Base-by-base conservation (phyloP, 2,329 filamentous ascomycete genomes). In the Aspergillus novoparasiticus region DNA sequence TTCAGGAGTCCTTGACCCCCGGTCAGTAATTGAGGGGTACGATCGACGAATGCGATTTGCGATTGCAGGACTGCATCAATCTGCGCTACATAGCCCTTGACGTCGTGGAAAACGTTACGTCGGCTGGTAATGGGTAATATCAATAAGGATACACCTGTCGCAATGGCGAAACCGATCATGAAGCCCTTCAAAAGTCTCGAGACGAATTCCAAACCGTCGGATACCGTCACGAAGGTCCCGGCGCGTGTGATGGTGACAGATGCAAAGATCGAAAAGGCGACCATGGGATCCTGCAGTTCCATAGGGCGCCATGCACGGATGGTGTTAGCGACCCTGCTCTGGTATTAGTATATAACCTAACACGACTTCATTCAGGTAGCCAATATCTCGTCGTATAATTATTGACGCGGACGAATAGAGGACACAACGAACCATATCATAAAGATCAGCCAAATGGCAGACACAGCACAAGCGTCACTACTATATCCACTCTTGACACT, bases 381-480 rank as follows among this genome's bases (percentile, higher is more conserved):
- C 8, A n/a, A 41, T n/a, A 3, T 3, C 39, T 41, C 39, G 16
- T 41, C 39, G 4, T 16, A 10, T 41, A 3, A n/a, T n/a, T n/a
- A 3, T 14, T 41, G 12, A 14, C 9, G 8, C 19, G 6, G 1
- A 41, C 9, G 39, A n/a, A 14, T n/a, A 19, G 16, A 10, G 32
- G 43, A 5, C 6, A 34, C 10, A 21, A 59, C 65, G 34, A 57
- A 72, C 81, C 88, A 93, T 57, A 91, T 89, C 74, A 87, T 86
- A 64, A 86, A 83, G 70, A 92, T 87, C 1, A 93, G 80, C 88
- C 89, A 93, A 2, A 92, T 79, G 0, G 80, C 90, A 51, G 87
- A 86, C 0, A 92, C 89, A 1, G 85, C 89, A 16, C 86, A 86
- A 61, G 90, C 89, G 51, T 88, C 89, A 19, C 88, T 87, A 71